Evolutionary conservation across 306 rosid genomes (phyloP), one percentile per base, ranked within the genome.

Genomic region (Benincasa hispida): DNA sequence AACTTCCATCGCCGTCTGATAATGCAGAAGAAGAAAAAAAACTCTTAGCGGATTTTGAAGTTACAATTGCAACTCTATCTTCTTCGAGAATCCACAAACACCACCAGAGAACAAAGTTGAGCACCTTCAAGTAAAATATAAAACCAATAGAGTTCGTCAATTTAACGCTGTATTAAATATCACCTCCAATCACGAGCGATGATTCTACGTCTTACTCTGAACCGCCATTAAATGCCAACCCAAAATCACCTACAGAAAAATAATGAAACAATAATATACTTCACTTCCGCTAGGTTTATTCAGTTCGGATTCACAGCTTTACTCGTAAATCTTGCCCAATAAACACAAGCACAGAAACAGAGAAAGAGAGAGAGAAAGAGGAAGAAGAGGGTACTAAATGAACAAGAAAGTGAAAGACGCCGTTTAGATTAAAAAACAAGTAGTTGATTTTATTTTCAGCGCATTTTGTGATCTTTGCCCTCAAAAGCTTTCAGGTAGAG

Each of bases 101-200:
- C 58, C 30, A 45, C n/a, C 8, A 63, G 17, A 75, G 69, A 58
- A 57, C 25, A 32, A 39, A 62, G 17, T 24, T 47, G 48, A 45
- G 22, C 60, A 72, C 50, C 27, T 72, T 28, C 76, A 25, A 72
- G 61, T 72, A 10, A 47, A 69, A 69, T 6, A 25, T 42, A 4
- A 12, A 39, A 67, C 10, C 53, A 22, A 37, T 7, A 39, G 75
- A 47, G 37, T 25, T 51, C 18, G 35, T 58, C 58, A 51, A 72
- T 72, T 72, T n/a, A 72, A 72, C 76, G 74, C 73, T 47, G 53
- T 5, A 77, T 51, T 78, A 76, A 68, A 54, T 75, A 70, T 74
- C 66, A 84, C 90, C 89, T 76, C 78, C 54, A 84, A 83, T 83
- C 82, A 80, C 83, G 69, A 77, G 82, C 58, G 83, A 81, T 74